Evolutionary conservation across 2,329 filamentous ascomycete species (phyloP).

Genomic region (Aspergillus fischeri): DNA sequence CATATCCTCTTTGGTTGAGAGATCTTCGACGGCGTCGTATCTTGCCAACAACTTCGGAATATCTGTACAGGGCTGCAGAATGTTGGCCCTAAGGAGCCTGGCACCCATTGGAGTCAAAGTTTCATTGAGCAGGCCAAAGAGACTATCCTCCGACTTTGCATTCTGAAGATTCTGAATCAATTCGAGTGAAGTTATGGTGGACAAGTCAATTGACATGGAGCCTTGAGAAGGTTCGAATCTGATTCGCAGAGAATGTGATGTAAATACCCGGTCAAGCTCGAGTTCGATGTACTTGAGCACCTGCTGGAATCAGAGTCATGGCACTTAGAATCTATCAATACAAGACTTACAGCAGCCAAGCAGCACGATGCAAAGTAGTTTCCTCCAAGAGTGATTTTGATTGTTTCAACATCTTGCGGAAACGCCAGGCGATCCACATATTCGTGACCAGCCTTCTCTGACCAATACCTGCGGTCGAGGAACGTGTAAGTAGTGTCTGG

Average conservation of each 20-base stretch:
- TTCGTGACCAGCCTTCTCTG: constrained; percentile 70
- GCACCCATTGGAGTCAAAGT: constrained; percentile 86
- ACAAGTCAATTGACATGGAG: constrained; percentile 92
- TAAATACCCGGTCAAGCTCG: constrained; percentile 64
- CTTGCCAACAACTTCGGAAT: constrained; percentile 63
- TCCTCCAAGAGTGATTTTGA: constrained; percentile 74
- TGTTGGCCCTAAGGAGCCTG: constrained; percentile 75
- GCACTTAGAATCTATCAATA: background rate
- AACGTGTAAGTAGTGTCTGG: constrained; percentile 58
- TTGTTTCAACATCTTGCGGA: constrained; percentile 70
- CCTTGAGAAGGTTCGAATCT: constrained; percentile 84
- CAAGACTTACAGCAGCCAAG: constrained; percentile 68
- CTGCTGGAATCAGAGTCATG: constrained; percentile 41
- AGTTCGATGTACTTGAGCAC: constrained; percentile 76
- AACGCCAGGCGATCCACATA: constrained; percentile 78
- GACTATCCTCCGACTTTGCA: constrained; percentile 71
- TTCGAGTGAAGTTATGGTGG: constrained; percentile 81
- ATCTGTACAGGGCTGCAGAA: constrained; percentile 82
- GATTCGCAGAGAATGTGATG: constrained; percentile 75
- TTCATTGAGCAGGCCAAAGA: constrained; percentile 81
- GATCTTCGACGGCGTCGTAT: constrained; percentile 78
- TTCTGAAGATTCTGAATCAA: constrained; percentile 82
- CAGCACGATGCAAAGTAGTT: constrained; percentile 84
- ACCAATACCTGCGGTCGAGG: constrained; percentile 78
- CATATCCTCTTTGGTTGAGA: constrained; percentile 78